Evolutionary conservation across 768 basidiomycete species (phyloP).

Genomic region (Macrolepiota fuliginosa): DNA sequence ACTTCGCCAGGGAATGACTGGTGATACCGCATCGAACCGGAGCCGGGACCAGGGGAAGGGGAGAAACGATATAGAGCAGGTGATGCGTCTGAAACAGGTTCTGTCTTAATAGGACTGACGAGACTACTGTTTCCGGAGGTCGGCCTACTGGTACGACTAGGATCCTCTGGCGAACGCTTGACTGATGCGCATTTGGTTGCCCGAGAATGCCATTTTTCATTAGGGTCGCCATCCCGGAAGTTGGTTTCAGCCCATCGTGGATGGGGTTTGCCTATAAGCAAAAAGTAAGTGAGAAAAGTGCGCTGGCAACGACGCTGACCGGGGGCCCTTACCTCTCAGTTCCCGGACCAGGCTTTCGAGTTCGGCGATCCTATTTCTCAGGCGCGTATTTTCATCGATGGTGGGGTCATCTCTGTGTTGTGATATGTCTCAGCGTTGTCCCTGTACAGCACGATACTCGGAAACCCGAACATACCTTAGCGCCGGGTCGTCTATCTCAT

Average conservation of each 20-base stretch:
- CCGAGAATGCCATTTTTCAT: constrained; percentile 85
- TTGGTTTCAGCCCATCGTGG: constrained; percentile 82
- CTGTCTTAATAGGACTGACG: constrained; percentile 67
- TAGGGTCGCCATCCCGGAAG: constrained; percentile 77
- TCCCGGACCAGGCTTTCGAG: constrained; percentile 91
- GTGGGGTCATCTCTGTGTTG: constrained; percentile 77
- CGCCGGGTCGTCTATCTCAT: constrained; percentile 90
- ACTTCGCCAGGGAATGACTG: constrained; percentile 39
- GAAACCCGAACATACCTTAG: constrained; percentile 47
- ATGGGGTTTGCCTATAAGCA: constrained; percentile 70
- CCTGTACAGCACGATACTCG: neutral
- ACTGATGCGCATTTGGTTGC: constrained; percentile 64
- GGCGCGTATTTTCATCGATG: constrained; percentile 81
- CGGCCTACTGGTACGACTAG: constrained; percentile 15
- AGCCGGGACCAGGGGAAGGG: constrained; percentile 48
- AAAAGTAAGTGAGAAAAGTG: neutral
- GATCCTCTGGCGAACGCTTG: constrained; percentile 21
- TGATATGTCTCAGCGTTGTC: constrained; percentile 3
- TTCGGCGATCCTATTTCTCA: constrained; percentile 87
- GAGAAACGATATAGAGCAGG: constrained; percentile 69
- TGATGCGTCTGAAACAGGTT: constrained; percentile 48
- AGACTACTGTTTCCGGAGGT: constrained; percentile 38
- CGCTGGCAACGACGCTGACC: neutral
- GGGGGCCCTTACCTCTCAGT: constrained; percentile 57
- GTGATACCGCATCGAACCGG: constrained; percentile 46